Percentiles rank a stretch among this genome's conserved stretches.
Evolutionary conservation across 164 flowering plant genomes (phyloP).

Genomic region (Aristolochia fimbriata): DNA sequence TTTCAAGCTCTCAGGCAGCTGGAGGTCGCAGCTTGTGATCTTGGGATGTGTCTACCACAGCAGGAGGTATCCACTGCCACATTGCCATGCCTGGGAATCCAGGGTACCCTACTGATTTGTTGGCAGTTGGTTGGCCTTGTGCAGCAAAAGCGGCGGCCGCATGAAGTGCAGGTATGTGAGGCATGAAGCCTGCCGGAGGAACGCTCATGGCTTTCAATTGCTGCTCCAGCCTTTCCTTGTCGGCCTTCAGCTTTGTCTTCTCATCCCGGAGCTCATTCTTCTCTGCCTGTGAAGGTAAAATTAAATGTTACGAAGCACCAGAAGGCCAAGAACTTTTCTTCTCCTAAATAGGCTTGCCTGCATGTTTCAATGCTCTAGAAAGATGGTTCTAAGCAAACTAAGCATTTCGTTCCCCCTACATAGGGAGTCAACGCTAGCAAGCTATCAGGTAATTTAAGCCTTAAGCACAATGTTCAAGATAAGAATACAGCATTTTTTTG

Average conservation of each 20-base stretch:
- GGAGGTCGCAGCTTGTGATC: constrained; percentile 61
- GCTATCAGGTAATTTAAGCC: no score
- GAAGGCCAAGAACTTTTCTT: neutral
- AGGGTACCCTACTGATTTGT: constrained; percentile 29
- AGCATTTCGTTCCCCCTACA: no score
- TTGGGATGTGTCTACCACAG: constrained; percentile 57
- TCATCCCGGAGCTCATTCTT: constrained; percentile 65
- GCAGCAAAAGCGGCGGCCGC: constrained; percentile 32
- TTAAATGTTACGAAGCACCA: neutral
- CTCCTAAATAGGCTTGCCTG: neutral
- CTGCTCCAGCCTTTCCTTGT: constrained; percentile 44
- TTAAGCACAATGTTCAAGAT: no score
- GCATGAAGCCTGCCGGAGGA: constrained; percentile 31
- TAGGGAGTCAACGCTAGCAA: no score
- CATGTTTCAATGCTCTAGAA: neutral
- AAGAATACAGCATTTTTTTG: neutral
- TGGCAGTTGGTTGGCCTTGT: constrained; percentile 34
- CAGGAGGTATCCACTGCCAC: constrained; percentile 71
- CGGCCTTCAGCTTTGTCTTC: constrained; percentile 46
- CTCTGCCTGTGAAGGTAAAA: constrained; percentile 30
- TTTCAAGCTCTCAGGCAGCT: constrained; percentile 30
- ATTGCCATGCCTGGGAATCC: constrained; percentile 56
- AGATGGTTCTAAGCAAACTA: no score
- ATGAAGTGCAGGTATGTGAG: constrained; percentile 29
- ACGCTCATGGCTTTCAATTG: constrained; percentile 33